Evolutionary conservation across 2,329 filamentous ascomycete genomes (phyloP).

Genomic region (Penicillium sp.): DNA sequence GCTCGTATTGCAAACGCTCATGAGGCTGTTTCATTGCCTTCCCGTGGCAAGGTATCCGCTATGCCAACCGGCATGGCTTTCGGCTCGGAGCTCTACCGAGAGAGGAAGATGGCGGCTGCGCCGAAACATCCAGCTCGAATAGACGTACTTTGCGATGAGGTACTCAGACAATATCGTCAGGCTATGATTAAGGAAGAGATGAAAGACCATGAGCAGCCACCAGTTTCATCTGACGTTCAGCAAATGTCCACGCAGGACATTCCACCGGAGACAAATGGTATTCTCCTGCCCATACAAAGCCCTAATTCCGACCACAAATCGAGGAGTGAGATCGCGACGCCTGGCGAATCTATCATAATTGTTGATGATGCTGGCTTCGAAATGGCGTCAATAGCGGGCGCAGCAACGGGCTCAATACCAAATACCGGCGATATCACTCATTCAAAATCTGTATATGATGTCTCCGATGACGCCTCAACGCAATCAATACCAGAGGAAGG

Average conservation of each 20-base stretch:
- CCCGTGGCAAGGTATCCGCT: slow-evolving; percentile 40
- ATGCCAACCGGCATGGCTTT: slow-evolving; percentile 46
- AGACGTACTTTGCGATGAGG: slow-evolving; percentile 75
- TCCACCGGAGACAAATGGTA: background rate
- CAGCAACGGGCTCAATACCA: slow-evolving; percentile 19
- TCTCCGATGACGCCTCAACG: slow-evolving; percentile 16
- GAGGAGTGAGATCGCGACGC: slow-evolving; percentile 61
- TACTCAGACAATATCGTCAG: slow-evolving; percentile 73
- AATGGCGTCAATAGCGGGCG: slow-evolving; percentile 41
- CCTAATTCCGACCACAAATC: slow-evolving; percentile 34
- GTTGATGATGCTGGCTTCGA: slow-evolving; percentile 60
- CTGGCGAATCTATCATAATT: slow-evolving; percentile 89
- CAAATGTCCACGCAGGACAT: slow-evolving; percentile 6
- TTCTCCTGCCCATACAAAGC: slow-evolving; percentile 6
- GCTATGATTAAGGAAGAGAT: slow-evolving; percentile 51
- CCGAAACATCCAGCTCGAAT: slow-evolving; percentile 60
- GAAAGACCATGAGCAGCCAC: slow-evolving; percentile 5
- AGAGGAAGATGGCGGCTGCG: slow-evolving; percentile 35
- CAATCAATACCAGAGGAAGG: slow-evolving; percentile 25
- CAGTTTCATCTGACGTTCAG: slow-evolving; percentile 6
- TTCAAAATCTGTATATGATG: background rate
- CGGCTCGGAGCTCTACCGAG: slow-evolving; percentile 44
- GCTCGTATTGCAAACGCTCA: slow-evolving; percentile 37
- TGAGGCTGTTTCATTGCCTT: slow-evolving; percentile 28
- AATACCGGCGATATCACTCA: background rate